phyloP scores from a whole-genome alignment of 768 basidiomycete genomes.

The Paxillus rubicundulus region DNA sequence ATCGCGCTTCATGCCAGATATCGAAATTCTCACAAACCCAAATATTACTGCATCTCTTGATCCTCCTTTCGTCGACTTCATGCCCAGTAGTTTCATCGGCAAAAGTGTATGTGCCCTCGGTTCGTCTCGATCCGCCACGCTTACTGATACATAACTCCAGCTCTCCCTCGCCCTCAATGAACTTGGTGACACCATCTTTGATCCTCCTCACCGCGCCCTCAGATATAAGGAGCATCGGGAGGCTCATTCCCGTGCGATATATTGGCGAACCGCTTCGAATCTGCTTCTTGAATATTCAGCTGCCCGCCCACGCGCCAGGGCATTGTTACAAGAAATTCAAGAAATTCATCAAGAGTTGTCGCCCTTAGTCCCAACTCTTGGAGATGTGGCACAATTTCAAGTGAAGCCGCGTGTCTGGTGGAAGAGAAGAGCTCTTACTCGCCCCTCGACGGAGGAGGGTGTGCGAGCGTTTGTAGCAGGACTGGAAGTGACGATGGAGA shows the following conservation, averaged over 20 bases:
- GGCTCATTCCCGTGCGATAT: constrained; percentile 23
- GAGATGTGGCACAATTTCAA: not conserved
- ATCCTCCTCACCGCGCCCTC: not conserved
- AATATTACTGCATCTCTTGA: constrained; percentile 23
- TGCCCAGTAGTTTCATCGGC: constrained; percentile 25
- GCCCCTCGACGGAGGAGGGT: constrained; percentile 5
- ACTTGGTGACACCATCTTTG: constrained; percentile 17
- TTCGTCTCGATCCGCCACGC: not conserved
- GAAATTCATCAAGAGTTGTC: constrained; percentile 14
- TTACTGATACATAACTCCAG: constrained; percentile 12
- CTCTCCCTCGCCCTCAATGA: constrained; percentile 31
- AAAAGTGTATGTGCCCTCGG: constrained; percentile 22
- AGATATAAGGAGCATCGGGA: constrained; percentile 4
- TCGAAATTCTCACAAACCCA: constrained; percentile 15
- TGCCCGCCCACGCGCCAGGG: constrained; percentile 19
- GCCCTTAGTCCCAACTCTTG: not conserved
- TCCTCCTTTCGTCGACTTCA: constrained; percentile 23
- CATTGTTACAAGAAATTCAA: constrained; percentile 15
- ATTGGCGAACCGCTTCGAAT: constrained; percentile 29
- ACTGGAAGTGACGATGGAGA: constrained; percentile 21
- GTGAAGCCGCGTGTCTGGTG: not conserved
- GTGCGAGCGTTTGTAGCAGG: constrained; percentile 15
- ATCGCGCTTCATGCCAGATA: not conserved
- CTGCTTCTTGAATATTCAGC: constrained; percentile 34
- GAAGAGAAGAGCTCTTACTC: constrained; percentile 4